Percentiles rank a stretch among this genome's conserved stretches.
phyloP scores from a whole-genome alignment of 371 early-diverging fungal genomes.

The Syncephalastrum sp. region DNA sequence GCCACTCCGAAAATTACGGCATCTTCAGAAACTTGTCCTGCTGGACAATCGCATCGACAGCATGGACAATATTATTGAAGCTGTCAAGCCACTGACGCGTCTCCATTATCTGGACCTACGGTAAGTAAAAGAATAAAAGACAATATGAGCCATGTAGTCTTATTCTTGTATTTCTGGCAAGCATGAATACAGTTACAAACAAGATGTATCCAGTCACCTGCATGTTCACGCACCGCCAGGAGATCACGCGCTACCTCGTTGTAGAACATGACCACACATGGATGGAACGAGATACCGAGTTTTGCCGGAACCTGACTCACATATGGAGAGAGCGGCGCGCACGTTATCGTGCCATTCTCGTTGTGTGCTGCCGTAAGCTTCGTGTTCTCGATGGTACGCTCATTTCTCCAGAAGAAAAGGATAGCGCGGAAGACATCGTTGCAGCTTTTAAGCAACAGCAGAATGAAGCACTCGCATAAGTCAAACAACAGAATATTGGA shows the following conservation, averaged over 20 bases:
- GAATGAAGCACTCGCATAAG: not conserved
- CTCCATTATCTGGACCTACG: conserved; percentile 49
- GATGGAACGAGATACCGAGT: conserved; percentile 39
- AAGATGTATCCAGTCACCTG: conserved; percentile 30
- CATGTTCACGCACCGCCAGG: not conserved
- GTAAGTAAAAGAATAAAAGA: conserved; percentile 13
- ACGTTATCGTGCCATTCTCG: conserved; percentile 45
- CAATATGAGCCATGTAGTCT: too few species aligned
- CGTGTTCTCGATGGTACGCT: conserved; percentile 45
- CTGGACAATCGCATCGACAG: conserved; percentile 52
- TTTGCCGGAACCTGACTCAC: conserved; percentile 30
- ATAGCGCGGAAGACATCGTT: conserved; percentile 1
- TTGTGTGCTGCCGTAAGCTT: conserved; percentile 41
- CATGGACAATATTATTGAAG: conserved; percentile 29
- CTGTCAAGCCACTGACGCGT: conserved; percentile 36
- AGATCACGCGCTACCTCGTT: conserved; percentile 31
- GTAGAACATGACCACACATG: conserved; percentile 38
- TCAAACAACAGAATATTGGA: too few species aligned
- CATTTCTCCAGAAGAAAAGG: conserved; percentile 11
- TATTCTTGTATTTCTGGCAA: conserved; percentile 7
- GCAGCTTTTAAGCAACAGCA: conserved; percentile 8
- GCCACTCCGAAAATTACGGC: conserved; percentile 41
- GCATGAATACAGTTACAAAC: conserved; percentile 30
- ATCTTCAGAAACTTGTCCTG: conserved; percentile 46
- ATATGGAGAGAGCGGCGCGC: conserved; percentile 43